Base-by-base conservation (phyloP, 192 early-diverging fungal genomes). In the Coemansia sp. region DNA sequence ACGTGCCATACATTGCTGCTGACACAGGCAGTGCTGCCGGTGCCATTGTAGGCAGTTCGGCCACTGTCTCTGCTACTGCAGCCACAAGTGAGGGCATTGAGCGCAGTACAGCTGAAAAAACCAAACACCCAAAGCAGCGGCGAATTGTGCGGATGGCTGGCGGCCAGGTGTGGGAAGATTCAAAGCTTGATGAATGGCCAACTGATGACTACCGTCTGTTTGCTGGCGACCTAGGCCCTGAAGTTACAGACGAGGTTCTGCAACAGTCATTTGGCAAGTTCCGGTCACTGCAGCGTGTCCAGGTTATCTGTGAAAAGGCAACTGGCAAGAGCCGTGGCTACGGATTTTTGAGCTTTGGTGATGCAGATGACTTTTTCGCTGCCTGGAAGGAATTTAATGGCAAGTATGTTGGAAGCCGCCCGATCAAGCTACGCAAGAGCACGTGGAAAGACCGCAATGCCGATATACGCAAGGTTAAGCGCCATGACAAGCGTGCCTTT, bases 371-470 rank as follows among this genome's bases (percentile, higher is more conserved):
- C 74, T 98, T 93, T 83, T 87, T 94, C 14, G 87, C 86, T 27
- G 96, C 96, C 6, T 91, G 93, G 92, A 89, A 85, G 57, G 94
- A 98, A 82, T 95, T 96, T 89, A 91, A 98, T 73, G 94, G 94
- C 47, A 97, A 98, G 80, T 98, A 96, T 72, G 90, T 98, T 4
- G 96, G 96, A 27, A 94, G 92, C 64, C 76, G 94, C 48, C 96
- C 96, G 3, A 94, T 98, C 61, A 95, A 93, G 67, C 85, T 98
- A 41, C 87, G 93, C 35, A 96, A 96, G 69, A 94, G 92, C 62
- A 92, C 76, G 25, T 96, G 94, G 94, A 89, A 92, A 57, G 93
- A 96, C 29, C 87, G 94, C 52, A 94, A 89, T 69, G 85, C 88
- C 1, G 92, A 94, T 59, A 85, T 85, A n/a, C 72, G 75, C 69